Evolutionary conservation across 1,284 basidiomycete genomes (phyloP).

Genomic region (Ceratobasidium theobromae): DNA sequence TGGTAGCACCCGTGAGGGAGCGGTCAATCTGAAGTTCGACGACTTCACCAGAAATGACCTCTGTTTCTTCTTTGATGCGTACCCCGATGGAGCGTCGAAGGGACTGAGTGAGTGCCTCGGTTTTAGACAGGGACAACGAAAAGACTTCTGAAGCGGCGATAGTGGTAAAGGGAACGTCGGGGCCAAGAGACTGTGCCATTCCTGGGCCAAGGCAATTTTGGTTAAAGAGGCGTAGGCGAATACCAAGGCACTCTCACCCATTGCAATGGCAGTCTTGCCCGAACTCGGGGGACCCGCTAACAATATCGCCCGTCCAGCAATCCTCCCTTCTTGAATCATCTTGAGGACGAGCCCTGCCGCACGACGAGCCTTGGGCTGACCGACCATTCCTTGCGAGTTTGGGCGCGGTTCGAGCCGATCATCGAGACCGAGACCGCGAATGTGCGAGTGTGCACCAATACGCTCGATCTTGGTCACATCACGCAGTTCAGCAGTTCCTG

Average conservation of each 20-base stretch:
- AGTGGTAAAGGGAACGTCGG: slow-evolving; percentile 96
- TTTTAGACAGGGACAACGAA: slow-evolving; percentile 97
- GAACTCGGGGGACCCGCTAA: slow-evolving; percentile 96
- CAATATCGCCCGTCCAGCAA: slow-evolving; percentile 92
- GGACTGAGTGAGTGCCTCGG: slow-evolving; percentile 95
- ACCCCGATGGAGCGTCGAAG: slow-evolving; percentile 95
- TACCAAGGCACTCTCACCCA: slow-evolving; percentile 58
- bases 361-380: slow-evolving; percentile 91
- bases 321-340: slow-evolving; percentile 95
- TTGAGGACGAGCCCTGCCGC: slow-evolving; percentile 96
- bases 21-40: slow-evolving; percentile 99
- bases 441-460: slow-evolving; percentile 98
- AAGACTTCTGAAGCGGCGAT: slow-evolving; percentile 97
- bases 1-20: slow-evolving; percentile 94
- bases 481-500: slow-evolving; percentile 72
- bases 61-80: slow-evolving; percentile 95
- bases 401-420: slow-evolving; percentile 85
- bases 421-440: slow-evolving; percentile 91
- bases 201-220: slow-evolving; percentile 51
- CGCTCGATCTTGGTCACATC: slow-evolving; percentile 97
- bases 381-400: slow-evolving; percentile 94
- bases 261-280: slow-evolving; percentile 96
- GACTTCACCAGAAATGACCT: slow-evolving; percentile 97
- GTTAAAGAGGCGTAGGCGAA: not conserved
- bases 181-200: slow-evolving; percentile 93